Evolutionary conservation across 2,329 filamentous ascomycete species (phyloP), one percentile per base, ranked within the genome.

Genomic region (Hirsutella thompsonii): DNA sequence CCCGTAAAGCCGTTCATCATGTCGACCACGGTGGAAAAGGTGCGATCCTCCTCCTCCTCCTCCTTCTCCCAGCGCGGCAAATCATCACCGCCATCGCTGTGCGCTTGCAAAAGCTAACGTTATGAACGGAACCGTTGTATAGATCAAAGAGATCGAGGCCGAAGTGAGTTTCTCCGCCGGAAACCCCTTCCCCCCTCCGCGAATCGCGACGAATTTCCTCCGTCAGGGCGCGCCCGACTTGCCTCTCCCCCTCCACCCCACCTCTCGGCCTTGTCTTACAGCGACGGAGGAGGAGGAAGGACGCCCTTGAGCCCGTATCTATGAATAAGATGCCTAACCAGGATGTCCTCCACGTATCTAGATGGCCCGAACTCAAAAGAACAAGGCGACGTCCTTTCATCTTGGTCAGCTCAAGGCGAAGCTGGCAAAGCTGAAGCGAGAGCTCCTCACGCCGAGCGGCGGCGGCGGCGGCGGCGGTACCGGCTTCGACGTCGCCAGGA

Each of bases 1-100:
- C 13, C 13, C 14, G 3, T 16, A 8, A 2, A 18, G 32, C 32
- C 46, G 50, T 51, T 60, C 70, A 83, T 63, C 56, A 96, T 96
- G 92, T 74, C 90, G 74, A 96, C 90, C 46, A 96, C 90, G 34
- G 88, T 95, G 61, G 90, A 96, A 56, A 96, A 96, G 83, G 87
- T 85, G 60, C 20, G 40, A 36, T 36, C 39, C 35, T n/a, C n/a
- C n/a, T n/a, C n/a, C n/a, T n/a, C n/a, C n/a, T n/a, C n/a, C n/a
- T n/a, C n/a, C n/a, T n/a, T n/a, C n/a, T n/a, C n/a, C n/a, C n/a
- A n/a, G n/a, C n/a, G n/a, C n/a, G n/a, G n/a, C n/a, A n/a, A n/a
- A n/a, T n/a, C n/a, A n/a, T 19, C 36, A 26, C 34, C 6, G 5
- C 18, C 33, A 29, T 20, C 32, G 16, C 21, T 30, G 23, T 32